Evolutionary conservation across 805 yeast species (phyloP).

Genomic region (Cephaloascus albidus): DNA sequence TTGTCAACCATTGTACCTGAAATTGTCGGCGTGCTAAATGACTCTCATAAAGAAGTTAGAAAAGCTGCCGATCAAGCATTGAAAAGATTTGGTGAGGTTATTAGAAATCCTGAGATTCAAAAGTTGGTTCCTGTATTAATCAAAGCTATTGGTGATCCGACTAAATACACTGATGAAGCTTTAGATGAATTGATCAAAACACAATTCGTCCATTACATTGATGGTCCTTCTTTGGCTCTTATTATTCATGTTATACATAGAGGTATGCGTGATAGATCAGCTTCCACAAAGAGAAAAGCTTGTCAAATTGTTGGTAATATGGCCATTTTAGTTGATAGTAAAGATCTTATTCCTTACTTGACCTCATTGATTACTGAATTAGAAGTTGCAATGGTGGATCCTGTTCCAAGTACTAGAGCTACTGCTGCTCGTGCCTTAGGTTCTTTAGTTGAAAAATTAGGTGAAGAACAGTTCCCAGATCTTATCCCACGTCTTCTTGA

Average conservation of each 20-base stretch:
- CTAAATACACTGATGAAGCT: conserved; percentile 81
- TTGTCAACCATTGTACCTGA: conserved; percentile 90
- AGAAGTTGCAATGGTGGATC: conserved; percentile 95
- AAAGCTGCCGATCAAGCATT: conserved; percentile 87
- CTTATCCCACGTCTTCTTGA: conserved; percentile 73
- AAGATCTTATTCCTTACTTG: conserved; percentile 79
- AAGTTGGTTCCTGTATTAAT: conserved; percentile 78
- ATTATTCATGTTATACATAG: conserved; percentile 91
- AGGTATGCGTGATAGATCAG: conserved; percentile 94
- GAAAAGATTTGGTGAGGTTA: conserved; percentile 92
- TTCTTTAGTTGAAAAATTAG: conserved; percentile 89
- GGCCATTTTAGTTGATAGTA: conserved; percentile 89
- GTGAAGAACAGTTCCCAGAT: conserved; percentile 92
- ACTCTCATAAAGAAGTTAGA: conserved; percentile 93
- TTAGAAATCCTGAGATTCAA: conserved; percentile 94
- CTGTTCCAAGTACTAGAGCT: conserved; percentile 94
- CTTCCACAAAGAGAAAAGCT: conserved; percentile 82
- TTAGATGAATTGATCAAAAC: conserved; percentile 80
- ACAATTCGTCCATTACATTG: conserved; percentile 94
- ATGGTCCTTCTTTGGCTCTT: conserved; percentile 94
- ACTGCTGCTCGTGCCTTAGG: conserved; percentile 97
- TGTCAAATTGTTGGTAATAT: conserved; percentile 98
- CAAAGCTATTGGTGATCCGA: conserved; percentile 94
- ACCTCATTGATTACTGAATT: conserved; percentile 70
- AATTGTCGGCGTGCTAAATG: conserved; percentile 89